These are phyloP conservation scores for Neurospora pannonica DNA, from an alignment of 495 filamentous ascomycete genomes.

Conservation along the genomic window DNA sequence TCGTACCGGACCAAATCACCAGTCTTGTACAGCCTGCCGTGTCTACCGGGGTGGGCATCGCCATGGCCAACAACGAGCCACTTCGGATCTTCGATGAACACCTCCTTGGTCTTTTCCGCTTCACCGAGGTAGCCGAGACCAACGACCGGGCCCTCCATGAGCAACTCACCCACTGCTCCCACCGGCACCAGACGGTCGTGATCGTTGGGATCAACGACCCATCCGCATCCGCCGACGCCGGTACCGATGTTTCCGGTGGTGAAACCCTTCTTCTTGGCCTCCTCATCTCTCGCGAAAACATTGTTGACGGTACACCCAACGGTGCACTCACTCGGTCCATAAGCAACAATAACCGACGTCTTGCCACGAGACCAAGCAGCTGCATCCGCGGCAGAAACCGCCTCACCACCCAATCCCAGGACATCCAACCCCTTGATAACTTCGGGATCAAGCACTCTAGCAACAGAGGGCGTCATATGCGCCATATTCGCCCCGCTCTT, in stretches of 20 bases:
- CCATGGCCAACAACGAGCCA: constrained; percentile 39
- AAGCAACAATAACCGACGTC: constrained; percentile 42
- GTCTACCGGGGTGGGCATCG: constrained; percentile 23
- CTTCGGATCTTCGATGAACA: constrained; percentile 40
- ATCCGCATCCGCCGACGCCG: constrained; percentile 35
- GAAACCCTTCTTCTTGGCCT: constrained; percentile 8
- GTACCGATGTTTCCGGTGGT: constrained; percentile 30
- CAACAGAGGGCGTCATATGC: constrained; percentile 47
- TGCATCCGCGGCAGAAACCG: constrained; percentile 27
- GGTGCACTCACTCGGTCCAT: constrained; percentile 48
- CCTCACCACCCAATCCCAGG: constrained; percentile 34
- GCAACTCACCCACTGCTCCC: constrained; percentile 50
- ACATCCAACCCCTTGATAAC: constrained; percentile 29
- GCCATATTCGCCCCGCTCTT: constrained; percentile 31
- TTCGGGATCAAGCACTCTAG: constrained; percentile 34
- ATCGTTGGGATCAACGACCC: constrained; percentile 49
- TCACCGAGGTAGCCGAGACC: constrained; percentile 41
- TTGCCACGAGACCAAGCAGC: constrained; percentile 24
- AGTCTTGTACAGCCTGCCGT: constrained; percentile 56
- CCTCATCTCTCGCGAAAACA: constrained; percentile 21
- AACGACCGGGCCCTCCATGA: constrained; percentile 52
- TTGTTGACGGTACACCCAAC: constrained; percentile 39
- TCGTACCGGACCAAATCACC: constrained; percentile 55
- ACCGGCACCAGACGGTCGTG: constrained; percentile 45
- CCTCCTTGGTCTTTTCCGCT: constrained; percentile 29